These are phyloP conservation scores for Dothiorella sarmentorum DNA, from an alignment of 2,329 filamentous ascomycete species.

Conservation along the genomic window DNA sequence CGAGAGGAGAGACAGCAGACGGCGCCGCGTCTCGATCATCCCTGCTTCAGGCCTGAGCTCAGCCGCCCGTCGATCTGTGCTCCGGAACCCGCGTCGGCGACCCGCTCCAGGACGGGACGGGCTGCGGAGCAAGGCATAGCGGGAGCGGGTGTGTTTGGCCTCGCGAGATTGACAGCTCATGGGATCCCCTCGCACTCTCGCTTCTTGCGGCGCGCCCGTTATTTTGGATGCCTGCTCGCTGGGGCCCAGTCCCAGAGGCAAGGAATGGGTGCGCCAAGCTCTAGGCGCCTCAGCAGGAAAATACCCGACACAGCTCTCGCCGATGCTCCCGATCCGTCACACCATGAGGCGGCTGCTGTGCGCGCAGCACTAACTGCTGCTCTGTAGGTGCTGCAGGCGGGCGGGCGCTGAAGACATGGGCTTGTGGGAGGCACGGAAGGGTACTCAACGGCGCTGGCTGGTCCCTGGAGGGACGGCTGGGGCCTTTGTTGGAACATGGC, in stretches of 20 bases:
- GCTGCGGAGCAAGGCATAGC: slow-evolving; percentile 7
- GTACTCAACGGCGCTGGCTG: slow-evolving; percentile 3
- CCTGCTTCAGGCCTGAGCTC: slow-evolving; percentile 3
- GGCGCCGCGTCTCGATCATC: slow-evolving; percentile 8
- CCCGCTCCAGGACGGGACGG: slow-evolving; percentile 12
- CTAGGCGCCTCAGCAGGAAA: neutral
- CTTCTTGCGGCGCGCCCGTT: slow-evolving; percentile 7
- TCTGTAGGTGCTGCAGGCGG: no score
- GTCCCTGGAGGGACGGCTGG: neutral
- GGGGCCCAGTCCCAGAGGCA: neutral
- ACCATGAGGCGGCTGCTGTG: neutral
- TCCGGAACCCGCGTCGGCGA: neutral
- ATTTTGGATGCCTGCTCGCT: no score
- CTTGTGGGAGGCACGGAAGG: neutral
- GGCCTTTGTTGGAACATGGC: neutral
- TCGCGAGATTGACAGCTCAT: slow-evolving; percentile 5
- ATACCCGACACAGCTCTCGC: neutral
- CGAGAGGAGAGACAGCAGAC: slow-evolving; percentile 13
- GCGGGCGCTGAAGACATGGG: neutral
- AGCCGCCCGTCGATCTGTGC: neutral
- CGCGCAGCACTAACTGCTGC: neutral
- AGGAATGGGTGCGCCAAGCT: neutral
- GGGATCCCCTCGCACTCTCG: slow-evolving; percentile 5
- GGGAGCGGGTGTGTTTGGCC: slow-evolving; percentile 8
- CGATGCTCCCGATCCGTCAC: slow-evolving; percentile 5